Evolutionary conservation across 108 stramenopile genomes (phyloP).

Genomic region (Phaeodactylum tricornutum): DNA sequence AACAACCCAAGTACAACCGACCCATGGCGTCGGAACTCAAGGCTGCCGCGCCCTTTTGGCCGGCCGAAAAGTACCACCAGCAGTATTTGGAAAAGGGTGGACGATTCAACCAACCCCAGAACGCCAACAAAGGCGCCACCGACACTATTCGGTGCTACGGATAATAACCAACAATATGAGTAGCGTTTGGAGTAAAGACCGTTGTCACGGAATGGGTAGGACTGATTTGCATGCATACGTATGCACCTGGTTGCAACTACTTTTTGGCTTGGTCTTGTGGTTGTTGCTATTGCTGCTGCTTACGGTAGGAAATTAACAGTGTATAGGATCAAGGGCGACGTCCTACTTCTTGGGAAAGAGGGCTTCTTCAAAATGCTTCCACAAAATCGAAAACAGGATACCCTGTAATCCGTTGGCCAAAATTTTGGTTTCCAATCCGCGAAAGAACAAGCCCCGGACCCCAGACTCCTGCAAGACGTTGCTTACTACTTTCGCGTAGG

Average conservation of each 20-base stretch:
- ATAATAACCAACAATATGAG: constrained; percentile 6
- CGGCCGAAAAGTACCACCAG: constrained; percentile 82
- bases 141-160: constrained; percentile 70
- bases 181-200: not conserved
- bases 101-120: constrained; percentile 41
- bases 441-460: constrained; percentile 85
- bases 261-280: too few relatives aligned
- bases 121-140: constrained; percentile 56
- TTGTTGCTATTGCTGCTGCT: not conserved
- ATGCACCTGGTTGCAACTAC: too few relatives aligned
- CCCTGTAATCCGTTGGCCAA: constrained; percentile 97
- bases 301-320: not conserved
- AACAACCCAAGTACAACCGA: constrained; percentile 20
- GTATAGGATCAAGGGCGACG: too few relatives aligned
- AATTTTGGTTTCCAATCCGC: constrained; percentile 97
- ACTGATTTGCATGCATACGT: too few relatives aligned
- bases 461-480: constrained; percentile 88
- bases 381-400: constrained; percentile 93
- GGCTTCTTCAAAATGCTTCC: constrained; percentile 96
- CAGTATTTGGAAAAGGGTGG: constrained; percentile 77
- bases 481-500: constrained; percentile 84
- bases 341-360: constrained; percentile 51
- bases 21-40: constrained; percentile 57
- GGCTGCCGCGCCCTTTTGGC: constrained; percentile 62
- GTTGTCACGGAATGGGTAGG: not conserved